These are phyloP conservation scores for Coccomyxa subellipsoidea DNA, from an alignment of 163 green algal species.

Conservation along the genomic window DNA sequence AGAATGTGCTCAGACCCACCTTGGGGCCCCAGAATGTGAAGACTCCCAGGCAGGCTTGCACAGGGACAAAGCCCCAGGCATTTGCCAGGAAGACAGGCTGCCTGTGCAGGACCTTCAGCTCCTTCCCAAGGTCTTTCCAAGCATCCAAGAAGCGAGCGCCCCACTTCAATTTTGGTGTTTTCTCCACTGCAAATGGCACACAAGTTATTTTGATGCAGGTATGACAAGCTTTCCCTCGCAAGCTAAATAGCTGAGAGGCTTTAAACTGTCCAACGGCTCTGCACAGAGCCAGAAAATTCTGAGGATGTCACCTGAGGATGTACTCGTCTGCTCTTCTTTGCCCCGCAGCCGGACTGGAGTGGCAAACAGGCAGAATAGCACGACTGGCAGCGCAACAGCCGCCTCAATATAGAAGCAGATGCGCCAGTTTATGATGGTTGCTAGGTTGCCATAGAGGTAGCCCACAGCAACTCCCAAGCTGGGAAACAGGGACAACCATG, in stretches of 20 bases:
- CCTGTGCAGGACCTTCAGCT: constrained; percentile 7
- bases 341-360: constrained; percentile 51
- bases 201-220: too few species aligned
- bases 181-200: too few species aligned
- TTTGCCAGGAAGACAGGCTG: constrained; percentile 20
- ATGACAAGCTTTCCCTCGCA: too few species aligned
- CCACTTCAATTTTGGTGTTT: background rate
- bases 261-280: too few species aligned
- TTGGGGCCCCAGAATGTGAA: constrained; percentile 25
- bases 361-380: constrained; percentile 59
- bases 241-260: too few species aligned
- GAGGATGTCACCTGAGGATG: background rate
- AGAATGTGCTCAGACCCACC: background rate
- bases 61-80: background rate
- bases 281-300: too few species aligned
- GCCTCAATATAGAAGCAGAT: constrained; percentile 72
- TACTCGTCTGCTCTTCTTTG: background rate
- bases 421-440: constrained; percentile 39
- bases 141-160: background rate
- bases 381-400: constrained; percentile 73
- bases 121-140: background rate
- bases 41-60: constrained; percentile 12
- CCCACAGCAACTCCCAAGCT: constrained; percentile 18
- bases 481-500: constrained; percentile 81
- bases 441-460: background rate